These are phyloP conservation scores for Mycena rebaudengoi DNA, from an alignment of 768 basidiomycete species.

Conservation along the genomic window DNA sequence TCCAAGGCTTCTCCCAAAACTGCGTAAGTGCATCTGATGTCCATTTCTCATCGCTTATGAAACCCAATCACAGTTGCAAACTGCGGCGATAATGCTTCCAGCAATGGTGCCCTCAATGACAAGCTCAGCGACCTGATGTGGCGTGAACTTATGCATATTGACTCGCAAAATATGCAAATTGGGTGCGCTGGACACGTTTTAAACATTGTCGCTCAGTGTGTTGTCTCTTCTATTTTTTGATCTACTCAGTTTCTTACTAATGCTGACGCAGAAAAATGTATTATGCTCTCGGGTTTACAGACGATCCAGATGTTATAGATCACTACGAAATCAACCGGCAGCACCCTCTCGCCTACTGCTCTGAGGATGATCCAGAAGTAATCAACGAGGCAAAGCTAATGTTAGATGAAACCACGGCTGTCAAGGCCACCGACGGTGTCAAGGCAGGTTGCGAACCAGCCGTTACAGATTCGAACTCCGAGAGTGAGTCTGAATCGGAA, in stretches of 20 bases:
- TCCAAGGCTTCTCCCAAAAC: not conserved
- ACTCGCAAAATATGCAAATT: conserved; percentile 5
- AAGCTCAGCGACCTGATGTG: not conserved
- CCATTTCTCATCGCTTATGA: not conserved
- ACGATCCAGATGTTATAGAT: not conserved
- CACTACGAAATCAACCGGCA: not conserved
- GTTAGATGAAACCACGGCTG: not conserved
- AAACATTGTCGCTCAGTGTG: conserved; percentile 6
- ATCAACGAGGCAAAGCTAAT: not conserved
- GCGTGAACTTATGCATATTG: not conserved
- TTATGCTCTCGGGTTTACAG: not conserved
- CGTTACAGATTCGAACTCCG: not conserved
- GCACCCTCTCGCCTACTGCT: not conserved
- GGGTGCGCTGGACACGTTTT: conserved; percentile 9
- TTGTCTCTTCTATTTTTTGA: not conserved
- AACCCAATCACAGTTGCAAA: not conserved
- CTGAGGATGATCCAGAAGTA: not conserved
- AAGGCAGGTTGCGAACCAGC: not conserved
- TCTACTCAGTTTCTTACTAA: not conserved
- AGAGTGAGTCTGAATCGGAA: not conserved
- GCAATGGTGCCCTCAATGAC: not conserved
- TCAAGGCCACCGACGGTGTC: not conserved
- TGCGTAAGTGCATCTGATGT: not conserved
- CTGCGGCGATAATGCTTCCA: not conserved
- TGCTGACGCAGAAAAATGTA: not conserved